Evolutionary conservation across 2,329 filamentous ascomycete species (phyloP), one percentile per base, ranked within the genome.

Genomic region (Phialemonium atrogriseum): DNA sequence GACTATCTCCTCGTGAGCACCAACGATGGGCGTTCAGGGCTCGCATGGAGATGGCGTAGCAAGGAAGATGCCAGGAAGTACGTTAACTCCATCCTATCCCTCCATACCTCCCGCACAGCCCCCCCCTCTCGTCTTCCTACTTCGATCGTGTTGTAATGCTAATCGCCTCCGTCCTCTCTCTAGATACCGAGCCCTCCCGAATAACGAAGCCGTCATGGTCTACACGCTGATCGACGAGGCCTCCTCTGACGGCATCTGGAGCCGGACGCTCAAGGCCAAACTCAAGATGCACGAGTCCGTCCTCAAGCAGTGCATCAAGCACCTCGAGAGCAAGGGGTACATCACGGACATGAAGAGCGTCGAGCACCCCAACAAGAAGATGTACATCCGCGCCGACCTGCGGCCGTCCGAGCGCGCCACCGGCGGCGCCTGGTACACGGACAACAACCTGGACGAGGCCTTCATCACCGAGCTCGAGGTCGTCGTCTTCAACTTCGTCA

Each of bases 341-440:
- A 87, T 98, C 55, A 83, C 84, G 49, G 77, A 80, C 36, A 87
- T 96, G 61, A 91, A 89, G 61, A 91, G 82, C 56, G 87, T 94
- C 58, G 87, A 94, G 60, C 80, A 84, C 51, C 85, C 86, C 17
- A 84, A 80, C 44, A 83, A 91, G 53, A 94, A 94, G 61, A 94
- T 94, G 73, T 98, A 91, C 68, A 94, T 98, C 70, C 80, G 94
- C 50, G 77, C 80, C 33, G 80, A 80, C 40, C 73, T 98, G 38
- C 76, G 78, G 9, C 89, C 91, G 1, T 85, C 81, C 33, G 88
- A 95, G 40, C 83, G 91, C 39, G 84, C 93, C 27, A 94, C 87
- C 0, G 91, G 91, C 28, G 91, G 91, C 2, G 83, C 86, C 7
- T 30, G 88, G 84, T 94, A 89, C 55, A 87, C 84, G 4, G 86